Evolutionary conservation across 148 eudicot genomes (phyloP).

Genomic region (Spergularia marina): DNA sequence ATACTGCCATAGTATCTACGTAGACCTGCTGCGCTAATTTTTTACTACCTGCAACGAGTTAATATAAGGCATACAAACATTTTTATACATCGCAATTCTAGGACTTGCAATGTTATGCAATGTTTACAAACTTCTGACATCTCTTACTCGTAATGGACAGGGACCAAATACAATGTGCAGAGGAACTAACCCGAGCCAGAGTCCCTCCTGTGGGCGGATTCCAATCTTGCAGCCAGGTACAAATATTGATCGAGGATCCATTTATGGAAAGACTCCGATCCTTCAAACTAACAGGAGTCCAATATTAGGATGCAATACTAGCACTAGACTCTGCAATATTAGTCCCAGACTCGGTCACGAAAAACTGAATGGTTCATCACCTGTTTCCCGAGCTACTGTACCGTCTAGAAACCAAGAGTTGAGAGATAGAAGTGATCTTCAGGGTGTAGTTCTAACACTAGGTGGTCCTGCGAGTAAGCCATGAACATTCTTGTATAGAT

Average conservation of each 20-base stretch:
- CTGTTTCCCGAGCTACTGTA: slow-evolving; percentile 17
- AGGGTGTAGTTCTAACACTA: slow-evolving; percentile 75
- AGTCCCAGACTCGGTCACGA: slow-evolving; percentile 18
- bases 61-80: too few species aligned
- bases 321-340: background rate
- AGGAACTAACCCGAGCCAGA: slow-evolving; percentile 32
- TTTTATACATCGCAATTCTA: background rate
- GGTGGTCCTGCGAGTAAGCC: slow-evolving; percentile 62
- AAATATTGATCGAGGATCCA: slow-evolving; percentile 22
- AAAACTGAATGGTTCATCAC: slow-evolving; percentile 30
- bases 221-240: slow-evolving; percentile 21
- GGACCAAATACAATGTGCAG: slow-evolving; percentile 44
- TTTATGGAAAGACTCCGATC: slow-evolving; percentile 14
- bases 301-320: slow-evolving; percentile 1
- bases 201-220: slow-evolving; percentile 22
- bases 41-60: too few species aligned
- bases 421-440: slow-evolving; percentile 52
- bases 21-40: too few species aligned
- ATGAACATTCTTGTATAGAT: slow-evolving; percentile 9
- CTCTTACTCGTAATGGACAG: slow-evolving; percentile 24
- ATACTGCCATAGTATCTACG: too few species aligned
- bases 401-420: slow-evolving; percentile 30
- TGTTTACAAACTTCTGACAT: background rate
- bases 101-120: background rate
- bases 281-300: slow-evolving; percentile 1